Conservation (phyloP, 306 rosid genomes). For the Castanospermum australe region DNA sequence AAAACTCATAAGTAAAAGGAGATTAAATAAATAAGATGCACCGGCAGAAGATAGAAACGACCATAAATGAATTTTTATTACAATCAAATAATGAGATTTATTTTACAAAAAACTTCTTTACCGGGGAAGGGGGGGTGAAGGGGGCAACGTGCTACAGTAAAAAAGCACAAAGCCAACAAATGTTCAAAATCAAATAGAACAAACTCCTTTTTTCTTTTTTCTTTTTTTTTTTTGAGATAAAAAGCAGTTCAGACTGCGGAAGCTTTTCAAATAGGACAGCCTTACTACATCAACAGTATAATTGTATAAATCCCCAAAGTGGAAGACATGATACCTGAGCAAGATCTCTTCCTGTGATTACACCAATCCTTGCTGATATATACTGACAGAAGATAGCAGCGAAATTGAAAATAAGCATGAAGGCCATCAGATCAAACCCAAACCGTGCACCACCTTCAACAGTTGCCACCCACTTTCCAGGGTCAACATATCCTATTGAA, state of each 20-base stretch:
- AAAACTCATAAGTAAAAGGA: background rate
- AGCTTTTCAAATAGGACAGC: background rate
- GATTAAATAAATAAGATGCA: slow-evolving; percentile 3
- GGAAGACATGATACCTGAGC: slow-evolving; percentile 69
- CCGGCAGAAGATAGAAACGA: background rate
- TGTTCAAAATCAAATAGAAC: background rate
- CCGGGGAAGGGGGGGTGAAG: background rate
- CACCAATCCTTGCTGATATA: slow-evolving; percentile 83
- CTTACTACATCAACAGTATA: background rate
- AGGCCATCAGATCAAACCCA: slow-evolving; percentile 69
- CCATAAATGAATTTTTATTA: background rate
- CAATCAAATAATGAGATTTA: background rate
- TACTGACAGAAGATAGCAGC: slow-evolving; percentile 91
- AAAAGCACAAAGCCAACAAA: slow-evolving; percentile 12
- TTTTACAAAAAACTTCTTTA: background rate
- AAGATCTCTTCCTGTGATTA: slow-evolving; percentile 80
- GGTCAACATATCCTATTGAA: slow-evolving; percentile 86
- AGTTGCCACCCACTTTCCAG: slow-evolving; percentile 92
- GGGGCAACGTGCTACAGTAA: background rate
- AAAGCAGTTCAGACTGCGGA: background rate
- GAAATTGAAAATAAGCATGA: slow-evolving; percentile 72
- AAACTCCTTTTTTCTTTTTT: background rate
- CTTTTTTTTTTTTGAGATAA: background rate
- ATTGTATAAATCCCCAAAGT: slow-evolving; percentile 2
- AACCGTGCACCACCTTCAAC: slow-evolving; percentile 89